Conservation (phyloP, 2,329 filamentous ascomycete species). For the Penicillium sp. region DNA sequence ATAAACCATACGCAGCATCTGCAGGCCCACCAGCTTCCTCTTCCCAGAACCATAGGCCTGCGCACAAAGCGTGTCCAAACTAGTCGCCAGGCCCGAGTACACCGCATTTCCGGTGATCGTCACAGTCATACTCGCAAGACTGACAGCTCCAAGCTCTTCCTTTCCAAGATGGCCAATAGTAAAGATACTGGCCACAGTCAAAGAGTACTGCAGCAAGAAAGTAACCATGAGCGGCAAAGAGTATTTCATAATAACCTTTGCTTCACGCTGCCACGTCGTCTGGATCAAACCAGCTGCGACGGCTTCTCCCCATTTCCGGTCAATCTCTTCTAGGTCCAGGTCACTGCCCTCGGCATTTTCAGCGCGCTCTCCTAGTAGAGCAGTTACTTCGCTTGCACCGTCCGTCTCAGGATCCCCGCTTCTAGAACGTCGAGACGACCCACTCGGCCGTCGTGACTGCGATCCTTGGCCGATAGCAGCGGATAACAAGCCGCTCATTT, state of each 20-base stretch:
- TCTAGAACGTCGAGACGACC: slow-evolving; percentile 2
- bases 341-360: slow-evolving; percentile 44
- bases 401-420: slow-evolving; percentile 8
- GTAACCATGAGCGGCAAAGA: slow-evolving; percentile 69
- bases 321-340: slow-evolving; percentile 56
- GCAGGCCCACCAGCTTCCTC: slow-evolving; percentile 81
- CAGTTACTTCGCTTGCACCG: slow-evolving; percentile 45
- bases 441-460: slow-evolving; percentile 11
- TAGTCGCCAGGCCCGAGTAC: slow-evolving; percentile 82
- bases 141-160: slow-evolving; percentile 65
- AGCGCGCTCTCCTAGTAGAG: slow-evolving; percentile 39
- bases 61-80: slow-evolving; percentile 85
- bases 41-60: slow-evolving; percentile 92
- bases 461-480: slow-evolving; percentile 11
- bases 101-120: slow-evolving; percentile 75
- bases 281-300: slow-evolving; percentile 76
- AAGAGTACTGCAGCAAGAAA: slow-evolving; percentile 76
- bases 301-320: slow-evolving; percentile 80
- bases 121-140: slow-evolving; percentile 72
- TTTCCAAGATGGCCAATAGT: slow-evolving; percentile 73
- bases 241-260: slow-evolving; percentile 73
- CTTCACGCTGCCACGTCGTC: slow-evolving; percentile 88
- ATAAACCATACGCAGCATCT: slow-evolving; percentile 76
- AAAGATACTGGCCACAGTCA: slow-evolving; percentile 79
- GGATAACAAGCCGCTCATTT: slow-evolving; percentile 23